These are phyloP conservation scores for Cladosporium sp. DNA, from an alignment of 2,329 filamentous ascomycete genomes.

Conservation along the genomic window DNA sequence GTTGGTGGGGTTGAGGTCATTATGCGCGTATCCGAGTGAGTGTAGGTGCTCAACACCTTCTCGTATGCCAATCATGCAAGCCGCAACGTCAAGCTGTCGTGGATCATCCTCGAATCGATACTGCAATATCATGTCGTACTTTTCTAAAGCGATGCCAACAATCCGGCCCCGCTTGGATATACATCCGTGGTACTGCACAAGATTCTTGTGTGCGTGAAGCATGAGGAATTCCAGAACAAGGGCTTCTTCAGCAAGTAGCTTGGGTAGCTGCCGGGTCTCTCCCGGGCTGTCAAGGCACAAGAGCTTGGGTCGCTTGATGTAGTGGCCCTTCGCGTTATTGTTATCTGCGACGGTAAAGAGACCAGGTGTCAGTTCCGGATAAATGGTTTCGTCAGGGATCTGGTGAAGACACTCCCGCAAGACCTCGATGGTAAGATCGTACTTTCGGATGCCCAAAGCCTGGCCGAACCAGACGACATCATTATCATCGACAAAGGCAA, in stretches of 20 bases:
- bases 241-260: conserved; percentile 22
- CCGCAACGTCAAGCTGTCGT: conserved; percentile 13
- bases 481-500: conserved; percentile 19
- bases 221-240: conserved; percentile 19
- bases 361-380: conserved; percentile 13
- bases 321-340: conserved; percentile 15
- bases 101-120: conserved; percentile 17
- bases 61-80: conserved; percentile 20
- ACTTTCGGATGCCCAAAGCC: conserved; percentile 17
- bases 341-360: conserved; percentile 11
- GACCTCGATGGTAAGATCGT: conserved; percentile 16
- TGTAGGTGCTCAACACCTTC: conserved; percentile 27
- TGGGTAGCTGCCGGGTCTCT: conserved; percentile 17
- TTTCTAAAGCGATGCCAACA: conserved; percentile 21
- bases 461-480: conserved; percentile 19
- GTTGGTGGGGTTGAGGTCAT: conserved; percentile 32
- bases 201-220: conserved; percentile 19
- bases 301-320: conserved; percentile 23
- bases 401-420: conserved; percentile 7
- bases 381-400: conserved; percentile 15
- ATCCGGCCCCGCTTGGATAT: conserved; percentile 21
- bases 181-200: conserved; percentile 21
- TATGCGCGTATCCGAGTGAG: conserved; percentile 30
- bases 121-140: conserved; percentile 17
- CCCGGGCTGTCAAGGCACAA: conserved; percentile 19